Base-by-base conservation (phyloP, 345 rosid genomes). In the Hibiscus tridactylites region DNA sequence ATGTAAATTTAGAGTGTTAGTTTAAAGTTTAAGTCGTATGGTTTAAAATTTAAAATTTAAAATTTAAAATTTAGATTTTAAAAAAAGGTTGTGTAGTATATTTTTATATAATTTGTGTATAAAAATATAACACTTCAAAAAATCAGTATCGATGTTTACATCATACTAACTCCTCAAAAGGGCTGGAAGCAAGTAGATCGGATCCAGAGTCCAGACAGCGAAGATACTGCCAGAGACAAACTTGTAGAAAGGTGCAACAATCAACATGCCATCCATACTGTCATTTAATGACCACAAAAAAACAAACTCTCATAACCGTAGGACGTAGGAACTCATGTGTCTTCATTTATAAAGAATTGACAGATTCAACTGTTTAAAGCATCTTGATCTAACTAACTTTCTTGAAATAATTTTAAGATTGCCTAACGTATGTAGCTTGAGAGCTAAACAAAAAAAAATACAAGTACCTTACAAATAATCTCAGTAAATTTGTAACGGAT, bases 341-440 rank as follows among this genome's bases (percentile, higher is more conserved):
- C 12, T 44, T 17, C 42, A 28, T 28, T 13, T 15, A 26, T 15
- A 28, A 77, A 59, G 73, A 77, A 67, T 39, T 67, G 69, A 59
- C 49, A 16, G 49, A 63, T 26, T 19, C 60, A 68, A n/a, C 44
- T 60, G 17, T 19, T 21, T 61, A 24, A 3, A 26, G 64, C 52
- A 11, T 24, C 8, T 11, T 54, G 1, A 54, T 2, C 52, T 37
- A 39, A 39, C 10, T 19, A 13, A 9, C 31, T 19, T 42, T 6
- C 24, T 19, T 53, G 3, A 17, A 53, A 53, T 53, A n/a, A 53
- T 53, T 17, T 53, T 16, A 53, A 16, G 58, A 53, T 53, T 53
- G 58, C 58, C 58, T 53, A 53, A 53, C 24, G 26, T 6, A 53
- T 8, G 44, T 39, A 39, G 44, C 44, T 39, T 39, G 44, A 39